Conservation (phyloP, 805 yeast genomes). For the Lipomyces anomalus region DNA sequence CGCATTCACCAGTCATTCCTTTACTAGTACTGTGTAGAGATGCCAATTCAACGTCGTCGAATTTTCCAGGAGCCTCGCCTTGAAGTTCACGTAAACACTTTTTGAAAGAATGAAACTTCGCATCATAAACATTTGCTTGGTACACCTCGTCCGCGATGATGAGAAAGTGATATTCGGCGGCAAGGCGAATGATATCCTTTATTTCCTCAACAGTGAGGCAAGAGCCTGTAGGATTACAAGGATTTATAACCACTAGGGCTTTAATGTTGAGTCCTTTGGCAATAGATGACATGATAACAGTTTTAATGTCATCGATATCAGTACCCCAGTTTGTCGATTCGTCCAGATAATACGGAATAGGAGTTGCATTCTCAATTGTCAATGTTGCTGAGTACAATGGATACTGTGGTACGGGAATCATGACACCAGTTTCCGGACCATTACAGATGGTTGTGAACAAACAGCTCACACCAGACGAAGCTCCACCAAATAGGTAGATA, state of each 20-base stretch:
- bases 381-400: conserved; percentile 95
- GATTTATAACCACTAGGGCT: conserved; percentile 88
- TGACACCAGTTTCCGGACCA: conserved; percentile 62
- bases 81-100: conserved; percentile 66
- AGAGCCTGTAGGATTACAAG: conserved; percentile 98
- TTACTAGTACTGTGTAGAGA: conserved; percentile 96
- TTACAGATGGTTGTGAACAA: conserved; percentile 64
- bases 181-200: conserved; percentile 64
- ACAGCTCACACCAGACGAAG: conserved; percentile 86
- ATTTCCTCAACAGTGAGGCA: conserved; percentile 62
- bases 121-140: conserved; percentile 76
- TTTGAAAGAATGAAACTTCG: conserved; percentile 74
- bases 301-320: conserved; percentile 57
- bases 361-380: conserved; percentile 73
- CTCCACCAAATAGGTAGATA: conserved; percentile 86
- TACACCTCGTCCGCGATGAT: conserved; percentile 97
- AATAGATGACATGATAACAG: conserved; percentile 45
- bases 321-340: conserved; percentile 84
- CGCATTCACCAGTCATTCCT: conserved; percentile 98
- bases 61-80: conserved; percentile 46
- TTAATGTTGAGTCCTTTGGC: conserved; percentile 57
- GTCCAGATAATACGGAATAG: conserved; percentile 80
- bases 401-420: conserved; percentile 97
- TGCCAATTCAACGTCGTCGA: conserved; percentile 74
- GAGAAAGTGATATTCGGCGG: conserved; percentile 78